phyloP scores from a whole-genome alignment of 345 rosid species.

The Orychophragmus violaceus region DNA sequence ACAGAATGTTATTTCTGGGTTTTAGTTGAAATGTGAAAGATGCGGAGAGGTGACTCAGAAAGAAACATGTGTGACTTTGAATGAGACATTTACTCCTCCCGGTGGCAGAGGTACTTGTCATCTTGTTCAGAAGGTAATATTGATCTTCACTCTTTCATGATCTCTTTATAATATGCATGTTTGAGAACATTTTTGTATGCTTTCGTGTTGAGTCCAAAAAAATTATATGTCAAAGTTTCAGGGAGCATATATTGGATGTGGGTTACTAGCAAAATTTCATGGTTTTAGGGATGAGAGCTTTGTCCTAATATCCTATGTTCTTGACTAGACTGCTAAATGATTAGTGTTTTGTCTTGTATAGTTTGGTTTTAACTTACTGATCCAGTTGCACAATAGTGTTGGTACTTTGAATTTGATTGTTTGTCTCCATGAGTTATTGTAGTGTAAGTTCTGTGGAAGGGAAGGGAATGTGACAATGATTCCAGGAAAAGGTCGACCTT shows the following conservation, averaged over 20 bases:
- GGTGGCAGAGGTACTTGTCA: slow-evolving; percentile 54
- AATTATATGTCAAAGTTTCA: no score
- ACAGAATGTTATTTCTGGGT: not conserved
- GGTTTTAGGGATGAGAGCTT: not conserved
- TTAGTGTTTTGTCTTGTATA: not conserved
- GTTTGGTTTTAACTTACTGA: not conserved
- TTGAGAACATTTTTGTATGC: not conserved
- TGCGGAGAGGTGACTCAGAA: slow-evolving; percentile 77
- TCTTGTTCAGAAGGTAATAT: slow-evolving; percentile 71
- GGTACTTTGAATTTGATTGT: not conserved
- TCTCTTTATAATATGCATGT: not conserved
- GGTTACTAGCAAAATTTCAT: not conserved
- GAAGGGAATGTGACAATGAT: slow-evolving; percentile 76
- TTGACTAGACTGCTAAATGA: not conserved
- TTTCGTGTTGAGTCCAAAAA: not conserved
- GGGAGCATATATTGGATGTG: not conserved
- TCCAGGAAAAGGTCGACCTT: slow-evolving; percentile 58
- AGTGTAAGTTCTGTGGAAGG: slow-evolving; percentile 89
- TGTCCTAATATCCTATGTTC: not conserved
- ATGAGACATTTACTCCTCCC: slow-evolving; percentile 47
- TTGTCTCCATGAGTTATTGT: not conserved
- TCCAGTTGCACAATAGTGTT: not conserved
- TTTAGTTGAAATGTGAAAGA: slow-evolving; percentile 65
- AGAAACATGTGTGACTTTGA: slow-evolving; percentile 71
- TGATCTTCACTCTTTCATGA: not conserved